Conservation (phyloP, 768 basidiomycete genomes). For the Mycena albidolilacea region DNA sequence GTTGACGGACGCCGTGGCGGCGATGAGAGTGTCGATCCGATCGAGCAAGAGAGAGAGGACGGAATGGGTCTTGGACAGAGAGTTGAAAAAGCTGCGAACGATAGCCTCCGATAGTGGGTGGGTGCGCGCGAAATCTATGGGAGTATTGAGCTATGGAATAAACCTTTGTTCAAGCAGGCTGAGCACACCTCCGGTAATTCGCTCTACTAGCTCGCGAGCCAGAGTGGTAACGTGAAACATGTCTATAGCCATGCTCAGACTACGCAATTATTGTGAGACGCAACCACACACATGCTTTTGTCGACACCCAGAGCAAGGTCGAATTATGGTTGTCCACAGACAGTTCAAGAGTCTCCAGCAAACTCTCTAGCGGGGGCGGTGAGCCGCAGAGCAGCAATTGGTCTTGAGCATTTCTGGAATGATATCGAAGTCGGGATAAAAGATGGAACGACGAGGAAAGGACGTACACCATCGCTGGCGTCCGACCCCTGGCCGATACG, state of each 20-base stretch:
- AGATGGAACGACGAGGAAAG: not conserved
- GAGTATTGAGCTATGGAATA: not conserved
- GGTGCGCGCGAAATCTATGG: not conserved
- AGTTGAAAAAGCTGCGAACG: not conserved
- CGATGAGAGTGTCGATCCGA: not conserved
- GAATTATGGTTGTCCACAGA: not conserved
- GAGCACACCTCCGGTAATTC: conserved; percentile 16
- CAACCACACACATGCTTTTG: conserved; percentile 8
- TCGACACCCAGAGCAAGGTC: not conserved
- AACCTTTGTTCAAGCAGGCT: too few relatives aligned
- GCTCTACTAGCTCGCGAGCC: conserved; percentile 6
- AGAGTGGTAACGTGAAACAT: conserved; percentile 17
- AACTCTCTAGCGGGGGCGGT: conserved; percentile 9
- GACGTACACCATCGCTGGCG: conserved; percentile 8
- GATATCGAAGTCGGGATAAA: not conserved
- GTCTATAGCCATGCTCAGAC: not conserved
- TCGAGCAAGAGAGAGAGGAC: conserved; percentile 2
- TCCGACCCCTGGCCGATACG: conserved; percentile 1
- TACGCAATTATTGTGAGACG: not conserved
- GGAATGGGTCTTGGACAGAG: not conserved
- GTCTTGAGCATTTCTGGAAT: conserved; percentile 4
- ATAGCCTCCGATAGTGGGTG: not conserved
- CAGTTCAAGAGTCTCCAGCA: conserved; percentile 10
- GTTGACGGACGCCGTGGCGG: not conserved
- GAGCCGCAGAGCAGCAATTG: conserved; percentile 22